These are phyloP conservation scores for Malbranchea cinnamomea DNA, from an alignment of 2,329 filamentous ascomycete genomes.

Conservation along the genomic window DNA sequence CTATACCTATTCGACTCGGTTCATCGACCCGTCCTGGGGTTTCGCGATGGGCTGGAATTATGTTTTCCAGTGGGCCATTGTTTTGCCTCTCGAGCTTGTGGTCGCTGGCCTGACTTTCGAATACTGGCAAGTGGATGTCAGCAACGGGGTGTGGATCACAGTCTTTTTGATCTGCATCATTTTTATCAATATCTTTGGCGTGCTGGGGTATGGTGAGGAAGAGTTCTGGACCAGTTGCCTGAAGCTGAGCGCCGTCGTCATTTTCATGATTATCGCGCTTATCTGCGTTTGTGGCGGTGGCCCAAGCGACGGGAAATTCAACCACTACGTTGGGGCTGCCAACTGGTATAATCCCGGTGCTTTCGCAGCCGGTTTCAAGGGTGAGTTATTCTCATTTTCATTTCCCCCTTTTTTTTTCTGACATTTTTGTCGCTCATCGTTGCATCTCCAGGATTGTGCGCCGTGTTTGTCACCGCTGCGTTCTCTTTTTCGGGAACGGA, in stretches of 20 bases:
- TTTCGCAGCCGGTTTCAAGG: constrained; percentile 32
- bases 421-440: constrained; percentile 1
- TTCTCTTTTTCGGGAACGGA: constrained; percentile 45
- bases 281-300: constrained; percentile 37
- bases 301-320: constrained; percentile 19
- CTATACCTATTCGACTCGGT: constrained; percentile 46
- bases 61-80: constrained; percentile 68
- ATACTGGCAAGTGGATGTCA: constrained; percentile 43
- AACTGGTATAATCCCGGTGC: constrained; percentile 32
- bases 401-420: not conserved
- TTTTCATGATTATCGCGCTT: constrained; percentile 74
- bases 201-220: constrained; percentile 71
- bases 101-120: constrained; percentile 64
- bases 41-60: constrained; percentile 42
- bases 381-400: constrained; percentile 1
- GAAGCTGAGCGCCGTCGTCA: constrained; percentile 68
- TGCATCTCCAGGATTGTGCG: constrained; percentile 38
- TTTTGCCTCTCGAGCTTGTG: constrained; percentile 69
- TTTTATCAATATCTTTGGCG: constrained; percentile 64
- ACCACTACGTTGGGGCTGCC: constrained; percentile 17
- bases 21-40: constrained; percentile 44
- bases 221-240: constrained; percentile 69
- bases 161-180: constrained; percentile 61
- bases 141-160: constrained; percentile 40
- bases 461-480: constrained; percentile 41